Base-by-base conservation (phyloP, 352 stramenopile genomes). In the Phytophthora pistaciae region DNA sequence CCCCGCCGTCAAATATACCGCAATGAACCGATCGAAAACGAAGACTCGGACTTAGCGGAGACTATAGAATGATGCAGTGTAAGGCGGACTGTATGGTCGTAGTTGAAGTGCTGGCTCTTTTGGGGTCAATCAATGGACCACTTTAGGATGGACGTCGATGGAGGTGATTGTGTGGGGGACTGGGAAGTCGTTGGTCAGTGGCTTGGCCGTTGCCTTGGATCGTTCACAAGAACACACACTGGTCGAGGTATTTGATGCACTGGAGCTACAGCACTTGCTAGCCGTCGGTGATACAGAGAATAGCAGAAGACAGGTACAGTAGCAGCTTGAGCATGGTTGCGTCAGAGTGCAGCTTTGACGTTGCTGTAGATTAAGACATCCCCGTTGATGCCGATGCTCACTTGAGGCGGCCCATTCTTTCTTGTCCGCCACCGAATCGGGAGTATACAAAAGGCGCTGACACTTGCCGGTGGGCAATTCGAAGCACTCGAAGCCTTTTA, bases 71-170 rank as follows among this genome's bases (percentile, higher is more conserved):
- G 46, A 5, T 3, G 1, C 5, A 18, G 46, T 18, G n/a, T 27
- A 53, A 27, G 3, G 46, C 13, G 49, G 23, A 56, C 50, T 56
- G 50, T 36, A 23, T 36, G 38, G 50, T 56, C 21, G 49, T 21
- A 49, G 27, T 56, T 64, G 42, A 64, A 65, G 58, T 65, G 46
- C 58, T 65, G 44, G n/a, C 58, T 65, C 58, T 65, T 29, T 62
- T 36, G 31, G 10, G 31, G 31, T 36, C 31, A 36, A 36, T 36
- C 31, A 16, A 29, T 55, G 48, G 48, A 29, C 42, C 42, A 50
- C n/a, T 50, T 50, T 21, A 23, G 2, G n/a, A 11, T 50, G 42
- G 42, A 50, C 42, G 25, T 2, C 25, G 25, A 29, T 29, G 25
- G 25, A 29, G 25, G 25, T 29, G 25, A 27, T 27, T 3, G 25